Evolutionary conservation across 768 basidiomycete species (phyloP).

Genomic region (Postia placenta): DNA sequence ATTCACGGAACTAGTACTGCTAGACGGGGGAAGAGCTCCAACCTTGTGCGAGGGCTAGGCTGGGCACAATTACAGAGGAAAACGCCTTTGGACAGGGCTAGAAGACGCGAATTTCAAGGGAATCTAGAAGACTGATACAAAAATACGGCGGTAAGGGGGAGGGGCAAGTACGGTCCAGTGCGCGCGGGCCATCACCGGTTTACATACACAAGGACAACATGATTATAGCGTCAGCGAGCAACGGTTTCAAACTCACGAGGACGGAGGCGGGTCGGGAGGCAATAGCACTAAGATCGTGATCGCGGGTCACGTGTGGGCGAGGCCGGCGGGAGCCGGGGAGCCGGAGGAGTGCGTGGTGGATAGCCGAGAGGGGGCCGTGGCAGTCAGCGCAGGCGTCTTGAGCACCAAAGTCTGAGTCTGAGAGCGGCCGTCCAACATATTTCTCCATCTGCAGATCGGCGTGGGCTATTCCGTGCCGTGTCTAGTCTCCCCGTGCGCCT

Average conservation of each 20-base stretch:
- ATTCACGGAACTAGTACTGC: not conserved
- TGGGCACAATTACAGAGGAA: not conserved
- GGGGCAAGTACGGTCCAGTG: no score
- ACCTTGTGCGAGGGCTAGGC: not conserved
- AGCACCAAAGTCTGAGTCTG: not conserved
- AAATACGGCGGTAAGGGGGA: not conserved
- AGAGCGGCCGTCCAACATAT: not conserved
- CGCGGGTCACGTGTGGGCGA: not conserved
- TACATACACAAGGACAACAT: not conserved
- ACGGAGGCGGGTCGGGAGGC: not conserved
- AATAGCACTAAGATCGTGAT: not conserved
- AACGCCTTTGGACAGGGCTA: not conserved
- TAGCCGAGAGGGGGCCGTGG: not conserved
- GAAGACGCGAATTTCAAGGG: not conserved
- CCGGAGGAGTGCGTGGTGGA: conserved; percentile 4
- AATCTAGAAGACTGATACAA: not conserved
- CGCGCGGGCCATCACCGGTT: not conserved
- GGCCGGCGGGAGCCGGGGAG: not conserved
- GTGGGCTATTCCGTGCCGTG: not conserved
- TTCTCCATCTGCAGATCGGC: not conserved
- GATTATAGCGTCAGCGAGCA: not conserved
- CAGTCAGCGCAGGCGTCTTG: not conserved
- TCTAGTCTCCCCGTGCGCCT: not conserved
- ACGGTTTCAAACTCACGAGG: not conserved
- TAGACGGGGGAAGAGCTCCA: not conserved